Evolutionary conservation across 192 early-diverging fungal species (phyloP).

Genomic region (Entomortierella parvispora): DNA sequence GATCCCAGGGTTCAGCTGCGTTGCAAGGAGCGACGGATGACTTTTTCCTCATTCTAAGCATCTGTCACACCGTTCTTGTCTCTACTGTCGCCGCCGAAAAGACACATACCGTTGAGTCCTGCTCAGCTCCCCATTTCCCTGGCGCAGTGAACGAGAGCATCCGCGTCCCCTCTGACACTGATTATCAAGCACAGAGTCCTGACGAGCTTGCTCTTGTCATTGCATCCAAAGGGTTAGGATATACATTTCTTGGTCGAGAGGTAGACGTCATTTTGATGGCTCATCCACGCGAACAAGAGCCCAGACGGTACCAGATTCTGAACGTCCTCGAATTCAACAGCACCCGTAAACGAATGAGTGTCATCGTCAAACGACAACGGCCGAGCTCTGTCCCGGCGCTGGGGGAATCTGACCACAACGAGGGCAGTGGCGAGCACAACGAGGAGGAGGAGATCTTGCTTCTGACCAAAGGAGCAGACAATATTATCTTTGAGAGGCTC

Average conservation of each 20-base stretch:
- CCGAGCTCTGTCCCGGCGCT: background rate
- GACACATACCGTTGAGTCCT: background rate
- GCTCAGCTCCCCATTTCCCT: background rate
- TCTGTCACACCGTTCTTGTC: constrained; percentile 76
- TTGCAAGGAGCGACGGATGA: constrained; percentile 26
- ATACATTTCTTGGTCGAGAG: constrained; percentile 68
- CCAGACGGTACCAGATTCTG: constrained; percentile 62
- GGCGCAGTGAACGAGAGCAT: too few species aligned
- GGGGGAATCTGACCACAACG: constrained; percentile 46
- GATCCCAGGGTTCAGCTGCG: background rate
- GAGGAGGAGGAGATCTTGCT: constrained; percentile 53
- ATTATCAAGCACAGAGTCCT: constrained; percentile 72
- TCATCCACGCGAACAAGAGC: constrained; percentile 19
- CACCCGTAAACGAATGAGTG: constrained; percentile 76
- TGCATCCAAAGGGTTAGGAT: constrained; percentile 66
- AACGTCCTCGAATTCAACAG: constrained; percentile 80
- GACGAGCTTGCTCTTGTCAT: constrained; percentile 76
- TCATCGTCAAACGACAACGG: constrained; percentile 55
- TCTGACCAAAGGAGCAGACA: constrained; percentile 80
- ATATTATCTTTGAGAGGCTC: constrained; percentile 77
- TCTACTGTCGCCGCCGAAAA: constrained; percentile 3
- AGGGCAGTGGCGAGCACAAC: constrained; percentile 36
- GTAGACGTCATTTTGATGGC: constrained; percentile 57
- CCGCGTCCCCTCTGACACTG: constrained; percentile 6
- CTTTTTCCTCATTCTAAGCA: constrained; percentile 68